Evolutionary conservation across 331 rosid genomes (phyloP).

Genomic region (Spiraea crenata): DNA sequence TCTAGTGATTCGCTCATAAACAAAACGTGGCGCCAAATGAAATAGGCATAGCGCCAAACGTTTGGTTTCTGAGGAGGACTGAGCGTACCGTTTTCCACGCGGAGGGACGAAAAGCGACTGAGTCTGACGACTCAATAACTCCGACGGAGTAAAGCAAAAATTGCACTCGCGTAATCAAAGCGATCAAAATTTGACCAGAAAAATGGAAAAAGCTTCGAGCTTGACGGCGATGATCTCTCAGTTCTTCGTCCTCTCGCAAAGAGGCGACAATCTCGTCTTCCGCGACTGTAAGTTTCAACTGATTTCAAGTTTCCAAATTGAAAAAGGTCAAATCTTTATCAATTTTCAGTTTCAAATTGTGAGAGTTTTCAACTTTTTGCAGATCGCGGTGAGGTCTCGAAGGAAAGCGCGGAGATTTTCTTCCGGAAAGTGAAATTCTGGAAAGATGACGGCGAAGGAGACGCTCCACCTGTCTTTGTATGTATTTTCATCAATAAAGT

Average conservation of each 20-base stretch:
- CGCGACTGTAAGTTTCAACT: constrained; percentile 55
- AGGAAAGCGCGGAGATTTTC: constrained; percentile 79
- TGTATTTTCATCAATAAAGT: constrained; percentile 41
- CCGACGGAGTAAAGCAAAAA: not conserved
- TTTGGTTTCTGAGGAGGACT: no score
- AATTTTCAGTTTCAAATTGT: not conserved
- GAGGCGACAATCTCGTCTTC: constrained; percentile 86
- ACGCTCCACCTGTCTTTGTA: constrained; percentile 96
- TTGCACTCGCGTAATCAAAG: not conserved
- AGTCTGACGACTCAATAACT: not conserved
- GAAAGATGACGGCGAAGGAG: constrained; percentile 84
- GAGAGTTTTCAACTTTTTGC: constrained; percentile 21
- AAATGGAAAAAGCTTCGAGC: not conserved
- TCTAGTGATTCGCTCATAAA: no score
- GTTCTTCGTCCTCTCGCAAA: constrained; percentile 80
- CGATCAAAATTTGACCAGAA: not conserved
- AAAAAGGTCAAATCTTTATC: not conserved
- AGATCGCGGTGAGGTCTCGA: constrained; percentile 82
- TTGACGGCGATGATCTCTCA: constrained; percentile 63
- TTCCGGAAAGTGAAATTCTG: constrained; percentile 87
- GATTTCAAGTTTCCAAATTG: not conserved
- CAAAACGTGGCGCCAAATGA: constrained; percentile 19
- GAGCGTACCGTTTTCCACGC: not conserved
- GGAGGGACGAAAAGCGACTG: not conserved
- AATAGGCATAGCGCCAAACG: not conserved